A percentile compares a stretch with the other conserved stretches of the same genome.
Evolutionary conservation across 2,329 filamentous ascomycete genomes (phyloP).

Genomic region (Cytospora piceae): DNA sequence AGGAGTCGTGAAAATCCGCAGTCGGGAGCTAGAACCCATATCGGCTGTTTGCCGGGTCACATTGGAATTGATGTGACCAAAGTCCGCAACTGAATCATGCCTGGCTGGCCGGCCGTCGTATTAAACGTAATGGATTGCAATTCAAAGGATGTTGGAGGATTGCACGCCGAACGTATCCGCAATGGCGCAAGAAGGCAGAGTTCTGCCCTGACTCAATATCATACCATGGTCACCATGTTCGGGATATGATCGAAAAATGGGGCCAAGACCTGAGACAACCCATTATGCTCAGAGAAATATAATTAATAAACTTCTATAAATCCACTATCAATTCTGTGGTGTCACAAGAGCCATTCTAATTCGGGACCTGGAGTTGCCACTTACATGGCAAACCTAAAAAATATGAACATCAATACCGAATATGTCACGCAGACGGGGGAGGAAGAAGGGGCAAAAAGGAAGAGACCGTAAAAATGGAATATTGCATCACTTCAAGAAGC

Average conservation of each 20-base stretch:
- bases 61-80: neutral
- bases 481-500: too few species aligned
- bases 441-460: too few species aligned
- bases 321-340: too few species aligned
- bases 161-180: conserved; percentile 24
- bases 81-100: neutral
- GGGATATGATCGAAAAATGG: neutral
- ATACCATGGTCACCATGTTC: neutral
- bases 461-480: too few species aligned
- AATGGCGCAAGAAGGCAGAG: conserved; percentile 26
- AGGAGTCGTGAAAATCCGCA: neutral
- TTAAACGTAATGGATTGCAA: conserved; percentile 24
- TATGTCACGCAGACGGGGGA: too few species aligned
- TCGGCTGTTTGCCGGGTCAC: conserved; percentile 3
- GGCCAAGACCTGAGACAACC: too few species aligned
- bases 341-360: too few species aligned
- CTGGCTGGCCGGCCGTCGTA: neutral
- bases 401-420: too few species aligned
- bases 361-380: too few species aligned
- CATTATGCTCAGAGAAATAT: too few species aligned
- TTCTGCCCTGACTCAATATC: neutral
- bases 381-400: too few species aligned
- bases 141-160: neutral
- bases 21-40: neutral
- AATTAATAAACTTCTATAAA: too few species aligned